Evolutionary conservation across 306 rosid species (phyloP), one percentile per base, ranked within the genome.

Genomic region (Trifolium fragiferum): DNA sequence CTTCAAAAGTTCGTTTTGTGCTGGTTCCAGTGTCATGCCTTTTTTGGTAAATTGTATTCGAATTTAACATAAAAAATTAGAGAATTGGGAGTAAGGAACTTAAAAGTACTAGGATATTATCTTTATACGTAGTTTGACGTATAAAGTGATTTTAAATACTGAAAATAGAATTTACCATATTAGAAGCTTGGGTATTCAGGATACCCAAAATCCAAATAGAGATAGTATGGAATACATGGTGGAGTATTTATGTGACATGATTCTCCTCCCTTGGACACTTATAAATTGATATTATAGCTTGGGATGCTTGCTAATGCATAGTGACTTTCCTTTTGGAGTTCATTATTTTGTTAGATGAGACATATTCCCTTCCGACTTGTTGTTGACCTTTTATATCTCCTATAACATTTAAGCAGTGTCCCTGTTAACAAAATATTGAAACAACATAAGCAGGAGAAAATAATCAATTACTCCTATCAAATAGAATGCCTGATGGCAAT

Each of bases 381-480:
- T 66, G 11, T 30, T 60, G 3, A 60, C 9, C 30, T 30, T 11
- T 73, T 41, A 25, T 43, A 32, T 44, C 47, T 44, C 33, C 14
- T 73, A 15, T 60, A 55, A n/a, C 46, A 2, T 10, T n/a, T 41
- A 43, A 27, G 18, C 61, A 55, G 18, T 59, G 16, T 73, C 54
- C 40, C 21, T 3, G 19, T 44, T 74, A 10, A 19, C 14, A 64
- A 75, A 37, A 35, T 64, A 57, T 57, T 57, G 15, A 65, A 43
- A 13, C 35, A 13, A 40, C 41, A 72, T 60, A 23, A 27, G 5
- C 51, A 46, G 30, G 19, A 58, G 58, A 30, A 19, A 55, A 76
- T 43, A 55, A 18, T 62, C 7, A 27, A 20, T 23, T n/a, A n/a
- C n/a, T n/a, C n/a, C n/a, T n/a, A 21, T 16, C 65, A 54, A 3